Base-by-base conservation (phyloP, 495 filamentous ascomycete species). In the Clohesyomyces aquaticus region DNA sequence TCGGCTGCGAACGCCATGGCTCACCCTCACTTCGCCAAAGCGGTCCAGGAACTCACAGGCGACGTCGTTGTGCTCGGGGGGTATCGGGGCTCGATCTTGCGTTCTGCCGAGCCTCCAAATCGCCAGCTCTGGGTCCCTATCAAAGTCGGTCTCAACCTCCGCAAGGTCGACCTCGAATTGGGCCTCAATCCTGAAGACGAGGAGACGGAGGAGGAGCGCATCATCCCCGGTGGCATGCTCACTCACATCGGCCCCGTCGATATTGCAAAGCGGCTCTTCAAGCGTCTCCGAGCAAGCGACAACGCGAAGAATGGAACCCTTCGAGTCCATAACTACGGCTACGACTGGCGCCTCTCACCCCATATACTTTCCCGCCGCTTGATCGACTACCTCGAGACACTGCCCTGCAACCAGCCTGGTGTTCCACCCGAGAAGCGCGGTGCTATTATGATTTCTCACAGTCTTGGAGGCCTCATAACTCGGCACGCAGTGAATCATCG, bases 281-380 rank as follows among this genome's bases (percentile, higher is more conserved):
- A 91, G 71, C 84, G 87, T 22, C 69, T 97, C 27, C 80, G 83
- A 59, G 85, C 87, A 32, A 89, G 83, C 56, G 84, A 89, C 41
- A 94, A 93, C 63, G 85, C 85, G 1, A 75, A 81, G 41, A 81
- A 80, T 14, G 90, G 90, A 23, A 87, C 82, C 60, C 77, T 97
- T 0, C 81, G 91, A 41, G 85, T 97, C 1, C 88, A 89, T 75
- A 87, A 97, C 64, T 98, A 94, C 68, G 92, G 94, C 28, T 98
- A 96, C 71, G 93, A 98, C 73, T 98, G 93, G 93, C 84, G 94
- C 27, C 77, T 98, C 55, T 91, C 89, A 61, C 94, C 94, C 1
- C 83, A 89, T 68, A 76, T 93, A 0, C 81, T 95, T 1, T 91
- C 88, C 0, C 77, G 79, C 10, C 82, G 82, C 51, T 76, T 98